Evolutionary conservation across 169 alveolate genomes (phyloP).

Genomic region (Miamiensis avidus): DNA sequence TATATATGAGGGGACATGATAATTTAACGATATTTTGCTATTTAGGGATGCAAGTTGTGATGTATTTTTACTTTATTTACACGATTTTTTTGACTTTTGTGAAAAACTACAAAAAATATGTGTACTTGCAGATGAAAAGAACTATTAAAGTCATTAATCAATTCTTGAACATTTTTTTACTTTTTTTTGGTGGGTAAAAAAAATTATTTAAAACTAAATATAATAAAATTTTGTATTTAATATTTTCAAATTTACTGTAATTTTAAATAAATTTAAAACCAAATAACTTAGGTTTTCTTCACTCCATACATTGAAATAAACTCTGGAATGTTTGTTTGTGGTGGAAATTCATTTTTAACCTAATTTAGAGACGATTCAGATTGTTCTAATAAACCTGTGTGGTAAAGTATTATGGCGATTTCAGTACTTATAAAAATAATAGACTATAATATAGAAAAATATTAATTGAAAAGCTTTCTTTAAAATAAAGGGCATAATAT

Average conservation of each 20-base stretch:
- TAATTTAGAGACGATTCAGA: neutral
- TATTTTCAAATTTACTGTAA: too few species aligned
- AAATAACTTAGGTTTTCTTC: slow-evolving; percentile 20
- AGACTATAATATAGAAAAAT: too few species aligned
- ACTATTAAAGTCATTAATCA: too few species aligned
- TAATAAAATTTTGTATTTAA: too few species aligned
- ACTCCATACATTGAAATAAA: slow-evolving; percentile 24
- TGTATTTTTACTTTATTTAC: slow-evolving; percentile 13
- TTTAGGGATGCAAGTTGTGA: neutral
- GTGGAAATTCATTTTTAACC: slow-evolving; percentile 3
- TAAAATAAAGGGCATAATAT: slow-evolving; percentile 7
- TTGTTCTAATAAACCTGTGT: slow-evolving; percentile 6
- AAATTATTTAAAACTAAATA: too few species aligned
- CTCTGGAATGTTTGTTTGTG: slow-evolving; percentile 20
- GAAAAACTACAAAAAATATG: slow-evolving; percentile 4
- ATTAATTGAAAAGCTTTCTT: too few species aligned
- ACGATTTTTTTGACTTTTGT: neutral
- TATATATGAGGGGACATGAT: slow-evolving; percentile 10
- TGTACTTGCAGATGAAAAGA: neutral
- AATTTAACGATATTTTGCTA: neutral
- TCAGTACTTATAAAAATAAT: too few species aligned
- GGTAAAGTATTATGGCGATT: neutral
- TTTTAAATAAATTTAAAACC: too few species aligned
- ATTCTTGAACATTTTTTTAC: too few species aligned
- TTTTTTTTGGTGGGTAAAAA: too few species aligned